Conservation (phyloP, 1,284 basidiomycete species). For the Mycena sp. region DNA sequence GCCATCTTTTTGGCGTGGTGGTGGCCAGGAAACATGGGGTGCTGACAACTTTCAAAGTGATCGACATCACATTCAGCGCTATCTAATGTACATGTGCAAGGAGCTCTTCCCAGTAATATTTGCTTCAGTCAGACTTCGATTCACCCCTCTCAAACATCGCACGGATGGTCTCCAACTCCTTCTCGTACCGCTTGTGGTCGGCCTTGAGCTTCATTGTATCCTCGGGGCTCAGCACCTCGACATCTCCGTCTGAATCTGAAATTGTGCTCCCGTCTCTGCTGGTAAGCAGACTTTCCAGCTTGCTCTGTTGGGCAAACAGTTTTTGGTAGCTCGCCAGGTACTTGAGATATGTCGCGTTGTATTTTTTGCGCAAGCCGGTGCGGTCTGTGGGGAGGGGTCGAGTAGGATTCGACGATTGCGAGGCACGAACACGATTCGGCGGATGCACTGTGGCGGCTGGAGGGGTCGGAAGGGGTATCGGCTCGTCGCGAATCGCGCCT, state of each 20-base stretch:
- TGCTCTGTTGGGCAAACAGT: constrained; percentile 59
- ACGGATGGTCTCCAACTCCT: constrained; percentile 60
- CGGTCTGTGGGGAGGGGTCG: constrained; percentile 60
- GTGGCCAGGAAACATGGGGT: constrained; percentile 27
- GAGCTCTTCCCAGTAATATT: not conserved
- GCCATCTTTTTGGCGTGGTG: constrained; percentile 28
- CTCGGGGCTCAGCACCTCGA: constrained; percentile 63
- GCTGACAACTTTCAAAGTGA: not conserved
- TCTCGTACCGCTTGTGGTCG: constrained; percentile 55
- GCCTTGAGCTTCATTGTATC: constrained; percentile 57
- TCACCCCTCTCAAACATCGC: constrained; percentile 45
- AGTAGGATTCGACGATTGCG: constrained; percentile 39
- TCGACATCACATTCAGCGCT: not conserved
- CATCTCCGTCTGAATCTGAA: constrained; percentile 59
- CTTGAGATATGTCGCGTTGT: constrained; percentile 59
- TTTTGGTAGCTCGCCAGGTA: constrained; percentile 61
- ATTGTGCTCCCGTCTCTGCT: constrained; percentile 48
- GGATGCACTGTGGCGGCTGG: constrained; percentile 41
- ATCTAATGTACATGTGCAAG: constrained; percentile 15
- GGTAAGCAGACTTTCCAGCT: constrained; percentile 56
- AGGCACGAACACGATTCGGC: constrained; percentile 40
- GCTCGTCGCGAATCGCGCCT: constrained; percentile 40
- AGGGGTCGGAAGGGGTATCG: constrained; percentile 35
- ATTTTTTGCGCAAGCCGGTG: constrained; percentile 60
- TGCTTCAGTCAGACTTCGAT: constrained; percentile 30